Percentiles rank a stretch among this genome's conserved stretches.
Conservation (phyloP, 202 grass and related monocot species). For the Setaria viridis region DNA sequence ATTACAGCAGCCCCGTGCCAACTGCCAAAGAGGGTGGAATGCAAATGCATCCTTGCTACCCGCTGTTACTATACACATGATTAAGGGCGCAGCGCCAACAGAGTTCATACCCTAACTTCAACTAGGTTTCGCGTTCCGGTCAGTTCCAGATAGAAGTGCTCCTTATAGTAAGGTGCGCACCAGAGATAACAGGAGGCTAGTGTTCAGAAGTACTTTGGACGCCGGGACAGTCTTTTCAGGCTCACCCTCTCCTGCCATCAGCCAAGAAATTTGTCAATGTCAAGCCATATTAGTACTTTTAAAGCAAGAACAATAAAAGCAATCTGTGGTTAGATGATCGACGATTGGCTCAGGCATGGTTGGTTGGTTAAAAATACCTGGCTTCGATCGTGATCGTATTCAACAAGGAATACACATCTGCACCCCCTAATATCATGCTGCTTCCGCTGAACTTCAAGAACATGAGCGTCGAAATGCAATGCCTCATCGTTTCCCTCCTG, state of each 20-base stretch:
- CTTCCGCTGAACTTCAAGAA: constrained; percentile 76
- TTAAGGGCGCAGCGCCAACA: background rate
- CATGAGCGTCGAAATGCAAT: constrained; percentile 82
- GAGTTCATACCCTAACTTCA: constrained; percentile 26
- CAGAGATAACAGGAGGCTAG: background rate
- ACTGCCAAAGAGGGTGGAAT: constrained; percentile 4
- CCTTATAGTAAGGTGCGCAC: background rate
- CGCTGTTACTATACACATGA: constrained; percentile 35
- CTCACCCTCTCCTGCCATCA: constrained; percentile 64
- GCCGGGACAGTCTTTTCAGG: constrained; percentile 63
- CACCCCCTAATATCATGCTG: constrained; percentile 96
- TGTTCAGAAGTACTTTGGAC: constrained; percentile 53
- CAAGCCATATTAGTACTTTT: background rate
- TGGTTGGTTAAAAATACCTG: constrained; percentile 57
- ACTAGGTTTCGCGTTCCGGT: constrained; percentile 12
- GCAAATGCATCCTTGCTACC: background rate
- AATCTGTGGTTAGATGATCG: background rate
- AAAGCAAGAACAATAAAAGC: background rate
- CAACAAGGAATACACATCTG: constrained; percentile 79
- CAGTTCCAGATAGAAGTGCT: constrained; percentile 21
- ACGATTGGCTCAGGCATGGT: background rate
- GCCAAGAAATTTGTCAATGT: background rate
- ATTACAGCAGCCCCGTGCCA: constrained; percentile 13
- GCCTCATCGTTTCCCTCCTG: constrained; percentile 82
- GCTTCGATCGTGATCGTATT: constrained; percentile 78